A percentile compares a stretch with the other conserved stretches of the same genome.
These are phyloP conservation scores for Ophiostoma tasmaniense DNA, from an alignment of 2,329 filamentous ascomycete species.

Conservation along the genomic window DNA sequence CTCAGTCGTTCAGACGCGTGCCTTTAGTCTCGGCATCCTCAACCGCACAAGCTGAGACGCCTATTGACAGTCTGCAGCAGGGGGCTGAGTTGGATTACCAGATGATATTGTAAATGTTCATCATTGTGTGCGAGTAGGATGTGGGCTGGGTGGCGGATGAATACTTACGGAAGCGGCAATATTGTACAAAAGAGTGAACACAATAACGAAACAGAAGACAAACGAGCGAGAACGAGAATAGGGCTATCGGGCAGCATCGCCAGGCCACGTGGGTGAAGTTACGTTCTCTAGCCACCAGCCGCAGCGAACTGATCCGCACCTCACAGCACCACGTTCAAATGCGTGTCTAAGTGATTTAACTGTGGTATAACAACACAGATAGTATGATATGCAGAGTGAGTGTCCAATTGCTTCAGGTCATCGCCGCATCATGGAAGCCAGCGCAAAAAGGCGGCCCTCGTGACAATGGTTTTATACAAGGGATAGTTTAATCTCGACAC, in stretches of 20 bases:
- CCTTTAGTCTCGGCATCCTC: conserved; percentile 20
- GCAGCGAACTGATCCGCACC: background rate
- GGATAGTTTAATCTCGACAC: conserved; percentile 49
- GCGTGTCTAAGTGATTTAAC: background rate
- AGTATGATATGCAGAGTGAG: conserved; percentile 20
- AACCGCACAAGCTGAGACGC: conserved; percentile 17
- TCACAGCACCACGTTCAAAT: background rate
- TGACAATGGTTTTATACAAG: conserved; percentile 62
- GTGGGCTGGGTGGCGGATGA: background rate
- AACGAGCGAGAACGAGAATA: background rate
- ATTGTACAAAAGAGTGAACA: background rate
- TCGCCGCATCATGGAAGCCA: conserved; percentile 59
- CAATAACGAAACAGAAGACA: too few relatives aligned
- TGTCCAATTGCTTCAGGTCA: conserved; percentile 59
- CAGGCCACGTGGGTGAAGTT: background rate
- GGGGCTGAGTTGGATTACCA: conserved; percentile 23
- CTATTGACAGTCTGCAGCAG: background rate
- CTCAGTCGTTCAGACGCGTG: conserved; percentile 14
- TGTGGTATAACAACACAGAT: background rate
- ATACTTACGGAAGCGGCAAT: background rate
- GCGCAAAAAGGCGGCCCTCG: conserved; percentile 49
- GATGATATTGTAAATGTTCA: conserved; percentile 18
- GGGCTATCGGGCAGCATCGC: background rate
- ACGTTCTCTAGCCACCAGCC: background rate
- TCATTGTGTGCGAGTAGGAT: conserved; percentile 8